Evolutionary conservation across 768 basidiomycete species (phyloP).

Genomic region (Rhizopogon rudus): DNA sequence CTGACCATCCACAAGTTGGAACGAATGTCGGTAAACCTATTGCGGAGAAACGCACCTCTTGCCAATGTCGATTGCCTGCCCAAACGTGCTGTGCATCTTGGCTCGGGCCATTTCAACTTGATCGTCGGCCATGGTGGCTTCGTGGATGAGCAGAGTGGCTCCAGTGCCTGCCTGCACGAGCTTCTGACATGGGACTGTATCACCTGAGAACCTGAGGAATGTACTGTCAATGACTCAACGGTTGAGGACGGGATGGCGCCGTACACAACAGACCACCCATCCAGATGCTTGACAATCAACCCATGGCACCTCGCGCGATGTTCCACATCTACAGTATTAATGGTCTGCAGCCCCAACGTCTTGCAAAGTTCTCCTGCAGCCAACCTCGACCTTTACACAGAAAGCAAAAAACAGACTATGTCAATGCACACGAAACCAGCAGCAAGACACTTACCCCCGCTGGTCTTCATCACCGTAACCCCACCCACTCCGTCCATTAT

Average conservation of each 20-base stretch:
- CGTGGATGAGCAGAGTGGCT: slow-evolving; percentile 87
- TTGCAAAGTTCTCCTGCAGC: slow-evolving; percentile 42
- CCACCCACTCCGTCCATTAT: slow-evolving; percentile 13
- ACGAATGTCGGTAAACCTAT: neutral
- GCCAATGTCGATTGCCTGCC: slow-evolving; percentile 81
- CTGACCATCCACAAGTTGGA: slow-evolving; percentile 31
- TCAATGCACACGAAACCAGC: neutral
- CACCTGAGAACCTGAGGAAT: slow-evolving; percentile 78
- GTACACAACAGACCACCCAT: slow-evolving; percentile 46
- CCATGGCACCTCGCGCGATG: slow-evolving; percentile 78
- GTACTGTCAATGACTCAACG: neutral
- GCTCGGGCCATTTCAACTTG: slow-evolving; percentile 62
- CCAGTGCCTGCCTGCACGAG: slow-evolving; percentile 59
- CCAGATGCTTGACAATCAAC: slow-evolving; percentile 55
- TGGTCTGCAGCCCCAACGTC: slow-evolving; percentile 50
- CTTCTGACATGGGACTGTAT: slow-evolving; percentile 73
- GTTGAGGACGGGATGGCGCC: slow-evolving; percentile 9
- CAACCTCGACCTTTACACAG: slow-evolving; percentile 33
- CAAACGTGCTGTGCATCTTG: slow-evolving; percentile 88
- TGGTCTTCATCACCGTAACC: neutral
- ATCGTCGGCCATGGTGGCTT: slow-evolving; percentile 89
- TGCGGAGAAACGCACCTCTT: slow-evolving; percentile 42
- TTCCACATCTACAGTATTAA: slow-evolving; percentile 65
- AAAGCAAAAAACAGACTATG: neutral
- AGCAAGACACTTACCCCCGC: neutral